Evolutionary conservation across 2,329 filamentous ascomycete genomes (phyloP), one percentile per base, ranked within the genome.

Genomic region (Cytospora leucostoma): DNA sequence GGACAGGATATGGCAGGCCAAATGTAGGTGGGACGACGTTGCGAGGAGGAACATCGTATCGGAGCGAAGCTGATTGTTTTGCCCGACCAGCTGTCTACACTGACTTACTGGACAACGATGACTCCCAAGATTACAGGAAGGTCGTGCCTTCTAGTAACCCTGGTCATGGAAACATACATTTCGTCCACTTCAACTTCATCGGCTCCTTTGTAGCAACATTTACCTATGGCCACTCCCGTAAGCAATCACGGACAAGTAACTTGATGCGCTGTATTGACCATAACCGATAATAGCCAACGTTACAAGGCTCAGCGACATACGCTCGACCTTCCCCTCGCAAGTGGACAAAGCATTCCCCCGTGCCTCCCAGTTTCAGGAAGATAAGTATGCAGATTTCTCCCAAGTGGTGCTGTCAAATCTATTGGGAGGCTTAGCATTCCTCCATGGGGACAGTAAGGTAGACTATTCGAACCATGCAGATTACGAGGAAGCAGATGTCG

Each of bases 321-420:
- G 56, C n/a, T 19, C 52, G 4, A 51, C 51, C 1, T 60, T 60
- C 32, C 33, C 62, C 2, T 94, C 74, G 76, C 84, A 32, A 81
- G 85, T n/a, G 80, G 49, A 61, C 21, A 64, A 49, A 32, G 52
- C 90, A 44, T 88, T 93, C 71, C 81, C 87, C 58, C 87, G 91
- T 0, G 81, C 90, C 68, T 78, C 87, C 1, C 92, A 92, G 0
- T 97, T 94, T 75, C 78, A 85, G n/a, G 81, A 84, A 6, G 80
- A 84, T 3, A 85, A 90, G 68, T 93, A 94, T 72, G 80, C 85
- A 47, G 80, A 81, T 63, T 96, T 97, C 73, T 90, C 88, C 66
- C 91, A 91, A 74, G 91, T 88, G 58, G 88, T 97, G 79, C 89
- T 97, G 68, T 96, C 92, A 1, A 97, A 97, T 72, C 80, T 97